These are phyloP conservation scores for Corymbia maculata DNA, from an alignment of 345 rosid genomes.

Conservation along the genomic window DNA sequence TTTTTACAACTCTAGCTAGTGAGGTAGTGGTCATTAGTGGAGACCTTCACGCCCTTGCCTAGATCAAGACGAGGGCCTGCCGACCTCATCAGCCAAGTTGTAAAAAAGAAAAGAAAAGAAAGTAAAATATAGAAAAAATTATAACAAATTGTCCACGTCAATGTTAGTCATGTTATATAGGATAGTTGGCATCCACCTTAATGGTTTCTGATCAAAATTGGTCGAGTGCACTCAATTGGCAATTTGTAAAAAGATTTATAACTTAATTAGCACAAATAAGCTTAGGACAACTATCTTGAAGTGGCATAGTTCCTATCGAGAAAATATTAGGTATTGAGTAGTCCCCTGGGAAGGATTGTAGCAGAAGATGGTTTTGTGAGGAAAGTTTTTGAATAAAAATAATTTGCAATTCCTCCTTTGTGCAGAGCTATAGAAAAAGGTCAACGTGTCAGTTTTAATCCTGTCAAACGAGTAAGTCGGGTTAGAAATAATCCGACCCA, in stretches of 20 bases:
- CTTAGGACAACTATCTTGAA: neutral
- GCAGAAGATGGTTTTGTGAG: neutral
- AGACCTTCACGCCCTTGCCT: no score
- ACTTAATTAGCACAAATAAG: neutral
- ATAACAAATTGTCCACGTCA: no score
- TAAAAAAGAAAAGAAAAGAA: no score
- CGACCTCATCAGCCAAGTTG: no score
- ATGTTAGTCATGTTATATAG: rapidly evolving
- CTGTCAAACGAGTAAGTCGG: neutral
- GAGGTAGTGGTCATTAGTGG: no score
- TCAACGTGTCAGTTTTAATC: no score
- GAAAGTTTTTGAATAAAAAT: neutral
- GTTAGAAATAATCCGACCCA: neutral
- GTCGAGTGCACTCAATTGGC: neutral
- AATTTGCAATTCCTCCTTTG: neutral
- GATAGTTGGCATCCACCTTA: rapidly evolving
- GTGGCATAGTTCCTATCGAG: neutral
- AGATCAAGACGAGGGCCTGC: no score
- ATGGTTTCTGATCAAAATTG: neutral
- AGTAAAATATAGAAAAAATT: no score
- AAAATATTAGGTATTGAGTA: no score
- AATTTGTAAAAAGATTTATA: no score
- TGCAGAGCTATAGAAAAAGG: neutral
- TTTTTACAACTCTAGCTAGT: no score
- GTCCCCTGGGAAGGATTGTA: neutral